Percentiles rank a stretch among this genome's conserved stretches.
Conservation (phyloP, 768 basidiomycete species). For the Amyloporia xantha region DNA sequence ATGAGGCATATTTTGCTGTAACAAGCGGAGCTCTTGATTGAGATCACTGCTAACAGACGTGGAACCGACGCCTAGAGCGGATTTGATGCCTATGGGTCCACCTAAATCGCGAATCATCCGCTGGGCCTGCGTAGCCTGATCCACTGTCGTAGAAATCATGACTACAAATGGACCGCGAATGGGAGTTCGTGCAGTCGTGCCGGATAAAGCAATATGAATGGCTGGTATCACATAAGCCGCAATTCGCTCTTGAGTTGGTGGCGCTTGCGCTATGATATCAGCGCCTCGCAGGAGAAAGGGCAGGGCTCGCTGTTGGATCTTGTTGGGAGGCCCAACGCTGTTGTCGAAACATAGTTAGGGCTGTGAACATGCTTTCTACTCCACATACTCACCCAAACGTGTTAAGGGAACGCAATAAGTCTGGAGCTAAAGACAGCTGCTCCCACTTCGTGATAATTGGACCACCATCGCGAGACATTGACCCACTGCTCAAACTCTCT, state of each 20-base stretch:
- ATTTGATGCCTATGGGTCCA: constrained; percentile 85
- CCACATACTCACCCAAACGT: constrained; percentile 79
- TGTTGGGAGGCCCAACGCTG: constrained; percentile 96
- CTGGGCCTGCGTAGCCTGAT: constrained; percentile 96
- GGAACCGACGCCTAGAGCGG: constrained; percentile 80
- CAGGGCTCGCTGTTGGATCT: constrained; percentile 95
- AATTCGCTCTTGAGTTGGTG: constrained; percentile 96
- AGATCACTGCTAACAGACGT: constrained; percentile 56
- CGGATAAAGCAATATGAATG: constrained; percentile 72
- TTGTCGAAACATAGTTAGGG: constrained; percentile 6
- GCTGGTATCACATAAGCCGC: constrained; percentile 95
- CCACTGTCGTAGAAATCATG: constrained; percentile 96
- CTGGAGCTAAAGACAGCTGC: constrained; percentile 78
- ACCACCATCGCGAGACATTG: constrained; percentile 60
- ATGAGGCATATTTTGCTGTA: constrained; percentile 91
- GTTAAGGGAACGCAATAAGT: constrained; percentile 78
- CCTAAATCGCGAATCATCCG: constrained; percentile 94
- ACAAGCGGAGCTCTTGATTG: constrained; percentile 69
- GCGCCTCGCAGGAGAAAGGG: constrained; percentile 91
- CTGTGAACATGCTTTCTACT: constrained; percentile 1
- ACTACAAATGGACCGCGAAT: constrained; percentile 81
- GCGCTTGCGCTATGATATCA: constrained; percentile 98
- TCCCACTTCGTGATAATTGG: constrained; percentile 95
- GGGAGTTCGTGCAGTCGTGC: constrained; percentile 47
- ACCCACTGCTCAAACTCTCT: constrained; percentile 43